These are phyloP conservation scores for Biscogniauxia mediterranea DNA, from an alignment of 2,329 filamentous ascomycete species.

Conservation along the genomic window DNA sequence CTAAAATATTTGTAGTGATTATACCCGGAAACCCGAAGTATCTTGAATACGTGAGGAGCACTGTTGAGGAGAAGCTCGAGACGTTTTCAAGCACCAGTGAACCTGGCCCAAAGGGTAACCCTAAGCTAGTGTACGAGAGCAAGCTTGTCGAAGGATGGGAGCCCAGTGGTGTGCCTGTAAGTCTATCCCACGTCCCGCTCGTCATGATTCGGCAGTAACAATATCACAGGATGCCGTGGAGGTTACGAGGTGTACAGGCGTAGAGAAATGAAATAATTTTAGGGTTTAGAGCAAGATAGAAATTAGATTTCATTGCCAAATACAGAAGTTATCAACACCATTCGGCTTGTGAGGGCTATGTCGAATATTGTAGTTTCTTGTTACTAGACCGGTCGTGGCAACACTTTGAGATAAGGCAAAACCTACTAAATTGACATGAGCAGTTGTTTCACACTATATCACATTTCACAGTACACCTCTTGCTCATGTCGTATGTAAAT, in stretches of 20 bases:
- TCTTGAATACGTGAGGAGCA: conserved; percentile 66
- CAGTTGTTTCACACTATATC: no score
- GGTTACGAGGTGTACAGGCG: conserved; percentile 56
- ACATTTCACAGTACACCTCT: no score
- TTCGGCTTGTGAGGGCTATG: no score
- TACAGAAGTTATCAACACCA: no score
- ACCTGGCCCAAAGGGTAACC: conserved; percentile 50
- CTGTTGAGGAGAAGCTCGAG: conserved; percentile 59
- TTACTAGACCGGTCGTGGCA: no score
- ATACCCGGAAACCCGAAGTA: conserved; percentile 71
- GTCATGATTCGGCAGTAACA: conserved; percentile 21
- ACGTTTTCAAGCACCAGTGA: conserved; percentile 33
- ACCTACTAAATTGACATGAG: no score
- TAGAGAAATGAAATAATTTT: conserved; percentile 20
- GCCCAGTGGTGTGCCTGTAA: conserved; percentile 63
- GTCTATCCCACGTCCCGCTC: conserved; percentile 21
- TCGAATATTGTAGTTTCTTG: no score
- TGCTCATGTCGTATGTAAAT: no score
- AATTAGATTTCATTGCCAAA: no score
- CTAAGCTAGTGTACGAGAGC: conserved; percentile 65
- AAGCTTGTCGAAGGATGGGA: conserved; percentile 63
- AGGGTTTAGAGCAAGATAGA: no score
- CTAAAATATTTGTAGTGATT: conserved; percentile 44
- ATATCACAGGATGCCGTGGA: conserved; percentile 62
- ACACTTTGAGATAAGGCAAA: no score